A percentile compares a stretch with the other conserved stretches of the same genome.
Conservation (phyloP, 73 alveolate genomes). For the Paraurostyla sp. region DNA sequence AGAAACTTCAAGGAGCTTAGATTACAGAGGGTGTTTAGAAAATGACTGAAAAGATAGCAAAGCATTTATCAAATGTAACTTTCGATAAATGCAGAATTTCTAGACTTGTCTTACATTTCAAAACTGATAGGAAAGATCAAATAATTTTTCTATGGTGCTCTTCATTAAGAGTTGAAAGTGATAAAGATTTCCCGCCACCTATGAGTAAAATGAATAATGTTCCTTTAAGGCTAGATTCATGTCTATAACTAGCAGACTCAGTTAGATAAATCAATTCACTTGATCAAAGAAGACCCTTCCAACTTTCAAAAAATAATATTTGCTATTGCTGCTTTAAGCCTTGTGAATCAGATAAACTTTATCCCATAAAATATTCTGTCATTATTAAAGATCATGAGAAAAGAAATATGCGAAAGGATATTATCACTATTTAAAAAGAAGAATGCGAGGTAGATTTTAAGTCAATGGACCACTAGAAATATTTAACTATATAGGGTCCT, state of each 20-base stretch:
- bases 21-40: slow-evolving; percentile 82
- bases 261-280: background rate
- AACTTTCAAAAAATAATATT: background rate
- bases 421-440: background rate
- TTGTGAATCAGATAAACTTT: slow-evolving; percentile 1
- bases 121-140: slow-evolving; percentile 83
- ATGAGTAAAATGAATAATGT: background rate
- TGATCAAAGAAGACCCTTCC: background rate
- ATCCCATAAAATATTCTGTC: slow-evolving; percentile 19
- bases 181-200: slow-evolving; percentile 29
- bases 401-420: slow-evolving; percentile 27
- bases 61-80: slow-evolving; percentile 90
- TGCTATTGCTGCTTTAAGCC: slow-evolving; percentile 31
- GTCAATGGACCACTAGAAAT: slow-evolving; percentile 3
- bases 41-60: slow-evolving; percentile 84
- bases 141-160: slow-evolving; percentile 91
- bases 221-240: slow-evolving; percentile 28
- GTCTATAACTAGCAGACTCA: slow-evolving; percentile 1
- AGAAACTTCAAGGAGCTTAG: slow-evolving; percentile 84
- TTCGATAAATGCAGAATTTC: slow-evolving; percentile 83
- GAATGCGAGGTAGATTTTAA: background rate
- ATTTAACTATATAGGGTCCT: slow-evolving; percentile 7
- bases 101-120: slow-evolving; percentile 89
- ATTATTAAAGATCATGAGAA: slow-evolving; percentile 37
- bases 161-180: slow-evolving; percentile 72